Conservation (phyloP, 2,329 filamentous ascomycete species). For the Byssothecium circinans region DNA sequence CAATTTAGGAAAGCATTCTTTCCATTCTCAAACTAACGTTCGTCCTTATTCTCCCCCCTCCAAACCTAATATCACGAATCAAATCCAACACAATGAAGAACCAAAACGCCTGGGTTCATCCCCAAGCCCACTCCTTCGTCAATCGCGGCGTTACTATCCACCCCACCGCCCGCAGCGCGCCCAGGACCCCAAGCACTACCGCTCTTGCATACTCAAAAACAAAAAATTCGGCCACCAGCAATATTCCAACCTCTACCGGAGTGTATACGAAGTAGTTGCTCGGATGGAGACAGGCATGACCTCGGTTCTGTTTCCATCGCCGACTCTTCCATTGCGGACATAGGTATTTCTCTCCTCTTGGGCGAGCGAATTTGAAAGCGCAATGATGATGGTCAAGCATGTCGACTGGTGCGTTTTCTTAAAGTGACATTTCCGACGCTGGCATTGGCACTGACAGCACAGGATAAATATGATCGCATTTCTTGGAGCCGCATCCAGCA, state of each 20-base stretch:
- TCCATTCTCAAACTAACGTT: not conserved
- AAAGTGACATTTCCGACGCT: too few species aligned
- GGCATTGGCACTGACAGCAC: too few species aligned
- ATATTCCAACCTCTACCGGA: not conserved
- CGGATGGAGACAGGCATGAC: slow-evolving; percentile 1
- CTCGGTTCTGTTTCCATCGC: not conserved
- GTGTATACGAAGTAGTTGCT: slow-evolving; percentile 7
- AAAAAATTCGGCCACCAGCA: slow-evolving; percentile 4
- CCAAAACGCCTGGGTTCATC: slow-evolving; percentile 11
- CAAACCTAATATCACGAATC: slow-evolving; percentile 10
- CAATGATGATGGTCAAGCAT: not conserved
- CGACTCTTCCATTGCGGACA: slow-evolving; percentile 1
- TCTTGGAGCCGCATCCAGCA: too few species aligned
- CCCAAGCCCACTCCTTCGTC: slow-evolving; percentile 14
- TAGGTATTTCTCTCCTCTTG: not conserved
- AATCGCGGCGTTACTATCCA: slow-evolving; percentile 10
- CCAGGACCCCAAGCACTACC: slow-evolving; percentile 11
- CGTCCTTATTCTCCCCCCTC: slow-evolving; percentile 8
- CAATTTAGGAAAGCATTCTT: too few species aligned
- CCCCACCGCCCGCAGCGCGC: slow-evolving; percentile 9
- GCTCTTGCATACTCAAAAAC: slow-evolving; percentile 9
- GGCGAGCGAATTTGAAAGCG: not conserved
- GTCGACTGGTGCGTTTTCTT: too few species aligned
- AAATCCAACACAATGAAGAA: slow-evolving; percentile 11
- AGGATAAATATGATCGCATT: too few species aligned